These are phyloP conservation scores for Ceriops tagal DNA, from an alignment of 345 rosid species.

Conservation along the genomic window DNA sequence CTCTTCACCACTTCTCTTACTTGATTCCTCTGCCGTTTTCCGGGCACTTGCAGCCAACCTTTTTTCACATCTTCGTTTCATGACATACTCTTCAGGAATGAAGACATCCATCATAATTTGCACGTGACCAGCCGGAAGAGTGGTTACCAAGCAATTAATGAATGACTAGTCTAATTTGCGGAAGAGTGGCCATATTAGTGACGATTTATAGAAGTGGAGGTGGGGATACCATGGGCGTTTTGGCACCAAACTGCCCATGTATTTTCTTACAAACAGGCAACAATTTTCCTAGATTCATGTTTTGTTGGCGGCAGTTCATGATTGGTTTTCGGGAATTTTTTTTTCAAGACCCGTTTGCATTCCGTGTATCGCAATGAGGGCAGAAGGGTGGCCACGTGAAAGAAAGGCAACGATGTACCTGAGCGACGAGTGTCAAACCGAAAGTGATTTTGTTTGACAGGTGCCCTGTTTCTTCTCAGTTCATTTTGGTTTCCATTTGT, in stretches of 20 bases:
- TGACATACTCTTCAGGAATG: conserved; percentile 67
- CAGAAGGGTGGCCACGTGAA: background rate
- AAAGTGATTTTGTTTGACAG: no score
- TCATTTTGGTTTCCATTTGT: background rate
- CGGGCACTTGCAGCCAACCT: conserved; percentile 24
- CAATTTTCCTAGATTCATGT: background rate
- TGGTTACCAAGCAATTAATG: no score
- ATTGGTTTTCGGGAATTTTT: background rate
- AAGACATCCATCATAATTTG: conserved; percentile 46
- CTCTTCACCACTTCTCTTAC: no score
- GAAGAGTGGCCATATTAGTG: background rate
- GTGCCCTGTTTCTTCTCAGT: no score
- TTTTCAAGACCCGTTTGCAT: background rate
- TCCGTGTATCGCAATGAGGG: background rate
- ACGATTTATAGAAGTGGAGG: background rate
- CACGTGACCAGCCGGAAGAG: no score
- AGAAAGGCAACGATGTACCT: no score
- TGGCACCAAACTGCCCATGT: background rate
- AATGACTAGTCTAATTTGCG: no score
- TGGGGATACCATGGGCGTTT: conserved; percentile 9
- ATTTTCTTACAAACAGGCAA: conserved; percentile 15
- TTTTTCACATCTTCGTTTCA: conserved; percentile 50
- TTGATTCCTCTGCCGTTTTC: no score
- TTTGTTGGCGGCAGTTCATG: background rate
- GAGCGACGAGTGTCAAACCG: no score